Conservation (phyloP, 352 stramenopile species). For the Globisporangium rhizosaccharum region DNA sequence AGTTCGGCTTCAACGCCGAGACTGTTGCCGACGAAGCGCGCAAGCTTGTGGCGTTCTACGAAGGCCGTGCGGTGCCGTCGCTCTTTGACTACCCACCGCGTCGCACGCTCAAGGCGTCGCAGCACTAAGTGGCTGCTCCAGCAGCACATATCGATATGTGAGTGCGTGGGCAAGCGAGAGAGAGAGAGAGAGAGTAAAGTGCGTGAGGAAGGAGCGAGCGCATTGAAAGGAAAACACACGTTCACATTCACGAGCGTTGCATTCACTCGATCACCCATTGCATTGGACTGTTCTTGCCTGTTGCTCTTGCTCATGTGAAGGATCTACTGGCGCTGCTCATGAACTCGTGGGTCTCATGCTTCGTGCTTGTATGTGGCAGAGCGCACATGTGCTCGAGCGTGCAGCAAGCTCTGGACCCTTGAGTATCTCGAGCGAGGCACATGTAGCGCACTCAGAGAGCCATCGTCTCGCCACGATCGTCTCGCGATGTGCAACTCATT, state of each 20-base stretch:
- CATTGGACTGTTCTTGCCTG: background rate
- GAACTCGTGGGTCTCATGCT: no score
- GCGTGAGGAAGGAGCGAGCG: background rate
- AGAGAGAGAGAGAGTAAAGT: background rate
- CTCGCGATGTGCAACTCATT: no score
- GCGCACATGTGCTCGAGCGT: no score
- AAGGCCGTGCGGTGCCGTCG: slow-evolving; percentile 48
- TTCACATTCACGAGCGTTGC: background rate
- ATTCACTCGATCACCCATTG: background rate
- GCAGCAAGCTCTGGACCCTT: no score
- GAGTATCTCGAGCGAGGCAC: no score
- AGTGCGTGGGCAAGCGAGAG: no score
- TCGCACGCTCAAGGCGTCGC: slow-evolving; percentile 51
- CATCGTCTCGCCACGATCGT: no score
- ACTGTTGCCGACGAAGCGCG: slow-evolving; percentile 91
- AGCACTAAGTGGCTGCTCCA: slow-evolving; percentile 37
- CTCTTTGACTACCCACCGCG: slow-evolving; percentile 69
- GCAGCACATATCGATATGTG: background rate
- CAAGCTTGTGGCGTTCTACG: slow-evolving; percentile 93
- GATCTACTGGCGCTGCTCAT: no score
- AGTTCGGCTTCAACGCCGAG: slow-evolving; percentile 95
- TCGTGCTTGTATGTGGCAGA: no score
- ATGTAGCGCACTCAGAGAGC: no score
- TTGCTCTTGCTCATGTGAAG: background rate
- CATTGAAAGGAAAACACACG: background rate